Conservation (phyloP, 2,329 filamentous ascomycete genomes). For the Myriosclerotinia duriaeana region DNA sequence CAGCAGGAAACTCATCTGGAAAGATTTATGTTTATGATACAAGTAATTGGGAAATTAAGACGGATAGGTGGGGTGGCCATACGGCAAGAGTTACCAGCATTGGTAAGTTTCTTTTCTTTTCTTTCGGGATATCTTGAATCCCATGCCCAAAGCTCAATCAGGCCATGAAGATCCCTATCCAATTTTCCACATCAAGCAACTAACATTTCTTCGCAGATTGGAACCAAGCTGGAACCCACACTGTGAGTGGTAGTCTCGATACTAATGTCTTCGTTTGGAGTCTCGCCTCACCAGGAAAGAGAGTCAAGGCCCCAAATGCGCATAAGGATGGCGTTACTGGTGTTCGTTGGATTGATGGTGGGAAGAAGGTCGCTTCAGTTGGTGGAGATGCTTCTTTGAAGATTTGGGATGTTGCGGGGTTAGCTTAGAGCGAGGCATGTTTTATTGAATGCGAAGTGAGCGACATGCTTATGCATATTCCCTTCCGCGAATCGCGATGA, state of each 20-base stretch:
- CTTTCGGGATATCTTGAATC: background rate
- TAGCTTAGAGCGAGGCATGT: constrained; percentile 45
- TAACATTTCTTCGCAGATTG: constrained; percentile 51
- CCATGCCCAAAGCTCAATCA: background rate
- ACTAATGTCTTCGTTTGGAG: constrained; percentile 95
- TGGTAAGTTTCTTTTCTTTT: constrained; percentile 4
- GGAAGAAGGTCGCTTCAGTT: constrained; percentile 68
- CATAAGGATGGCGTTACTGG: constrained; percentile 96
- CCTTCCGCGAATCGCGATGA: background rate
- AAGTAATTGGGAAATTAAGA: constrained; percentile 66
- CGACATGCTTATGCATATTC: constrained; percentile 4
- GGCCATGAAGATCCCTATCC: background rate
- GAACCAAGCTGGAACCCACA: constrained; percentile 74
- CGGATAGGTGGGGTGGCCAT: constrained; percentile 75
- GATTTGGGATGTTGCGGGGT: constrained; percentile 70
- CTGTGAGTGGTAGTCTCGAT: constrained; percentile 82
- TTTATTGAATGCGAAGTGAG: background rate
- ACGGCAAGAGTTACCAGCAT: constrained; percentile 66
- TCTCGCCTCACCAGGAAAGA: constrained; percentile 74
- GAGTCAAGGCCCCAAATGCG: constrained; percentile 80
- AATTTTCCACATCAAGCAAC: background rate
- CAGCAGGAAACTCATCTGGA: constrained; percentile 78
- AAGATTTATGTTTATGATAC: constrained; percentile 83
- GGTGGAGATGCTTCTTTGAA: constrained; percentile 91
- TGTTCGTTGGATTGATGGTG: constrained; percentile 72